Evolutionary conservation across 306 rosid species (phyloP).

Genomic region (Begonia fuchsioides): DNA sequence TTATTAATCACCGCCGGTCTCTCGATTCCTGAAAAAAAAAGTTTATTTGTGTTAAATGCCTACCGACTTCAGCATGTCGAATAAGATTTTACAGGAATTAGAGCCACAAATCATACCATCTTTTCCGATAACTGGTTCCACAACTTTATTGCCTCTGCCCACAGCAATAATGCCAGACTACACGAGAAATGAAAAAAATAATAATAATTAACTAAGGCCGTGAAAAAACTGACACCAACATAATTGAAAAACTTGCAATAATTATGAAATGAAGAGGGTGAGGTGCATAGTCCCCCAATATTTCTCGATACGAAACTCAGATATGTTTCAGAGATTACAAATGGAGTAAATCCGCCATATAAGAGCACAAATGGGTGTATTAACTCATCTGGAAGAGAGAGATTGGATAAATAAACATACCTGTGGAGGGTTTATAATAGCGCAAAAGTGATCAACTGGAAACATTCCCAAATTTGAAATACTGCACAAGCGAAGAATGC

Average conservation of each 20-base stretch:
- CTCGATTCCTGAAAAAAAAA: constrained; percentile 60
- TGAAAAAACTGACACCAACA: neutral
- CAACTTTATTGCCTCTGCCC: constrained; percentile 90
- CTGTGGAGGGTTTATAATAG: constrained; percentile 98
- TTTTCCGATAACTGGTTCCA: constrained; percentile 54
- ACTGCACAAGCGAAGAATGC: constrained; percentile 35
- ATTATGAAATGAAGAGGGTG: too few relatives aligned
- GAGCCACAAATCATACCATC: constrained; percentile 45
- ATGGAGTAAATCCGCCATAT: too few relatives aligned
- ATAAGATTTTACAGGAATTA: neutral
- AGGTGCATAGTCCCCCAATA: too few relatives aligned
- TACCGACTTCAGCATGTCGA: neutral
- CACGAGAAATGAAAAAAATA: constrained; percentile 9
- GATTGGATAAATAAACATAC: constrained; percentile 29
- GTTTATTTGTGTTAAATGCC: constrained; percentile 15
- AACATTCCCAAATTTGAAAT: constrained; percentile 98
- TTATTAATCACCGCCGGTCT: constrained; percentile 52
- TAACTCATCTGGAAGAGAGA: neutral
- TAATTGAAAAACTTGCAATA: neutral
- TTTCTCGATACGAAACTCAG: too few relatives aligned
- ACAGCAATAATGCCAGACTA: constrained; percentile 97
- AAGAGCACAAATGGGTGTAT: too few relatives aligned
- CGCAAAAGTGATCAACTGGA: constrained; percentile 91
- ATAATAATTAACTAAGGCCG: constrained; percentile 7
- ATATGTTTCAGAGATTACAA: too few relatives aligned